A percentile compares a stretch with the other conserved stretches of the same genome.
phyloP scores from a whole-genome alignment of 177 flowering plant species.

The Vitis hybrid region DNA sequence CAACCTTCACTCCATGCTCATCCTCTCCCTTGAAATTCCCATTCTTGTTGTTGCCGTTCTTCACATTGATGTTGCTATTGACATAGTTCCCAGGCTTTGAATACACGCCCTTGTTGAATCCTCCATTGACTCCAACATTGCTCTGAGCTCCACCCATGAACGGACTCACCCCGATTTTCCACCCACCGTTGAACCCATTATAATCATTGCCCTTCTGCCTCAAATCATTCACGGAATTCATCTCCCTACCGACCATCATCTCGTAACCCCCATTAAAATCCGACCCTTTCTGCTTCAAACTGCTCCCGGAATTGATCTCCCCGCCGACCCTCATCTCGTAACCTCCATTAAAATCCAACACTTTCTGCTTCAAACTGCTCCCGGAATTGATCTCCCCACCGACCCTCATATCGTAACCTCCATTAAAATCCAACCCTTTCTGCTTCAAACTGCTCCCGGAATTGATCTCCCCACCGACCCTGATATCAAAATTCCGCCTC shows the following conservation, averaged over 20 bases:
- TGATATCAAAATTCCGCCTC: conserved; percentile 67
- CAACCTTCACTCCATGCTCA: conserved; percentile 28
- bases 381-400: too few relatives aligned
- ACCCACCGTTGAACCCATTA: conserved; percentile 35
- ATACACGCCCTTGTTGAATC: conserved; percentile 68
- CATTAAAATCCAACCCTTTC: conserved; percentile 10
- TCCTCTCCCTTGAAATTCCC: conserved; percentile 24
- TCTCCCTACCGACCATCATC: conserved; percentile 24
- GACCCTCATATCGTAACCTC: conserved; percentile 1
- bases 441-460: neutral
- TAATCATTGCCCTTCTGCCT: conserved; percentile 3
- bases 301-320: too few relatives aligned
- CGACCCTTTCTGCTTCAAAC: too few relatives aligned
- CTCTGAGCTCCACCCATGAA: conserved; percentile 15
- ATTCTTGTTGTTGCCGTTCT: conserved; percentile 26
- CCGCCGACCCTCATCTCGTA: too few relatives aligned
- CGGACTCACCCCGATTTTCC: conserved; percentile 29
- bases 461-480: conserved; percentile 48
- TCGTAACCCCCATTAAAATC: too few relatives aligned
- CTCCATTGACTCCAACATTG: conserved; percentile 42
- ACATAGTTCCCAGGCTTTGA: conserved; percentile 26
- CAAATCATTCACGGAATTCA: conserved; percentile 5
- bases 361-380: too few relatives aligned
- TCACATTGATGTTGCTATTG: conserved; percentile 26
- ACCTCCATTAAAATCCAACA: too few relatives aligned